Evolutionary conservation across 257 asterid genomes (phyloP), one percentile per base, ranked within the genome.

Genomic region (Mentha longifolia): DNA sequence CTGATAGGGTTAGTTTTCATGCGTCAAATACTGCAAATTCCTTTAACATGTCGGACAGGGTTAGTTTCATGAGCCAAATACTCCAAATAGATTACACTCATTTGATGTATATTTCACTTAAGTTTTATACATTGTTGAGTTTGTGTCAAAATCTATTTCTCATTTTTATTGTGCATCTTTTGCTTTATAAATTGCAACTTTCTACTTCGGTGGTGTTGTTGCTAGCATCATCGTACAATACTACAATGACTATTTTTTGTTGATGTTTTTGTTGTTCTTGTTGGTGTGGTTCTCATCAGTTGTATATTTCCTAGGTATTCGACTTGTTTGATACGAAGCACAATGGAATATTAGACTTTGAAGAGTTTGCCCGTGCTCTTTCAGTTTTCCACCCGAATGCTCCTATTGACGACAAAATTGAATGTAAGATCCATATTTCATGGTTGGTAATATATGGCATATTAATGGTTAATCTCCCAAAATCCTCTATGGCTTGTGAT

Each of bases 331-430:
- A 91, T 81, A 81, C 83, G 25, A 87, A 91, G 80, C 95, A 87
- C 81, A 85, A 89, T 62, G 97, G 96, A 61, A 77, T 85, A 73
- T 68, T 91, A 80, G 97, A 85, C 73, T 91, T 88, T 73, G 96
- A 85, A 61, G 97, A 87, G 82, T 91, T 91, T 87, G 97, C 94
- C 6, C 89, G 86, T 14, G 90, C 97, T 65, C 90, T 91, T 79
- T 88, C 95, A n/a, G 87, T 91, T 63, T 91, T 91, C 77, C 97
- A 91, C 83, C 97, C 95, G 5, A 84, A 87, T 81, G 96, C 97
- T 71, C 91, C 92, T 7, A 60, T 84, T 45, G 92, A 85, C n/a
- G 95, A 91, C 63, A 89, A 91, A 77, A 87, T 91, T 75, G 91
- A 85, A 17, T 89, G 97, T 91, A 79, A 85, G 96, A 76, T 55